These are phyloP conservation scores for Diaporthe sp. DNA, from an alignment of 2,329 filamentous ascomycete genomes.

Conservation along the genomic window DNA sequence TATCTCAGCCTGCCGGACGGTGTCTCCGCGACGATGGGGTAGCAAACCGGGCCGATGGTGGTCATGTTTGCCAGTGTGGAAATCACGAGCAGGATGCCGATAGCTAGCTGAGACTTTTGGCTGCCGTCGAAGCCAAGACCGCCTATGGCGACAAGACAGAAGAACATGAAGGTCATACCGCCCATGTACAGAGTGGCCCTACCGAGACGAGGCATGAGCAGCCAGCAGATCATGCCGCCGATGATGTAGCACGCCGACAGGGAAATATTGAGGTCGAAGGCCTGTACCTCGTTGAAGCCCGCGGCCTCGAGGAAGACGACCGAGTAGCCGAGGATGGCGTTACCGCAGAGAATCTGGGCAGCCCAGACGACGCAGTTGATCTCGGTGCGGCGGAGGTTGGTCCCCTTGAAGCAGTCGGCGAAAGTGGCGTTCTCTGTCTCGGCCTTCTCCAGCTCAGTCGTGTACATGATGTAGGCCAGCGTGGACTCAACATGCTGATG, in stretches of 20 bases:
- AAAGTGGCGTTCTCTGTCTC: constrained; percentile 43
- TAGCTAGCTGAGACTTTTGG: constrained; percentile 45
- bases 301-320: constrained; percentile 55
- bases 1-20: constrained; percentile 43
- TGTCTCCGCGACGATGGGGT: constrained; percentile 45
- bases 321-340: constrained; percentile 52
- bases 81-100: constrained; percentile 49
- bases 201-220: constrained; percentile 54
- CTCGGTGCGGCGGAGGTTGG: constrained; percentile 45
- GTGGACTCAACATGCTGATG: constrained; percentile 46
- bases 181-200: constrained; percentile 56
- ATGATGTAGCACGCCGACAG: constrained; percentile 55
- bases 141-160: constrained; percentile 51
- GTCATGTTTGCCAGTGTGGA: constrained; percentile 51
- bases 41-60: constrained; percentile 48
- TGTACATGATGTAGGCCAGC: constrained; percentile 44
- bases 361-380: constrained; percentile 54
- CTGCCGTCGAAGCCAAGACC: constrained; percentile 46
- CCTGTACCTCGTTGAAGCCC: constrained; percentile 51
- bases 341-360: constrained; percentile 53
- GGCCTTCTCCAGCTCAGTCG: constrained; percentile 42
- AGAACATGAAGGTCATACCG: constrained; percentile 54
- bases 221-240: constrained; percentile 55
- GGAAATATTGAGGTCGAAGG: constrained; percentile 55
- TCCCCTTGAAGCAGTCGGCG: constrained; percentile 44